Base-by-base conservation (phyloP, 2,329 filamentous ascomycete species). In the Fusarium anguioides region DNA sequence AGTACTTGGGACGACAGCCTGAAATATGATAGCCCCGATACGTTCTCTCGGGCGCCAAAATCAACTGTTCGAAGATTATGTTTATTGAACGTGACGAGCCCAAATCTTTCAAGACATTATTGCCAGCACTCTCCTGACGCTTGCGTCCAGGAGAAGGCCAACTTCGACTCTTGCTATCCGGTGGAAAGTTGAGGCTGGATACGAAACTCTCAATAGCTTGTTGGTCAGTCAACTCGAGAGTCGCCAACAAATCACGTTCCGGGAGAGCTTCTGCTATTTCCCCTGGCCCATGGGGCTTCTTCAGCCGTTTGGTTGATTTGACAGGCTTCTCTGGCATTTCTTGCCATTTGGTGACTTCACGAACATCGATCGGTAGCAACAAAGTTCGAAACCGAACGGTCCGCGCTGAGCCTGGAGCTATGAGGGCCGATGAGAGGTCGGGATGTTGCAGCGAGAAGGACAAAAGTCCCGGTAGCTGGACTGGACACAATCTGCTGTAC, bases 391-490 rank as follows among this genome's bases (percentile, higher is more conserved):
- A 74, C 3, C 68, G 68, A 1, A 73, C 72, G 8, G 64, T 71
- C 5, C 48, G 39, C 2, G 76, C 73, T 3, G 60, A 66, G 2
- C 46, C 40, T 2, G 79, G 79, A 8, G 75, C 65, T 8, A 72
- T 26, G 23, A 79, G 49, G 17, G 73, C 63, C 5, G 79, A 80
- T 0, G 70, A 68, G 18, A 79, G 45, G 36, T 76, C 73, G 5
- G 76, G 73, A 49, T 81, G 79, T 46, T 80, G 75, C 9, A 81
- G 71, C 1, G 75, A 78, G 37, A 80, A 80, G 2, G 63, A 55
- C 9, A 78, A 45, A 12, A 66, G 51, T 11, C 68, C 70, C 5
- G 70, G 50, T 7, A 68, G 29, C 18, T 63, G 55, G 4, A 47
- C n/a, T 9, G 15, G 14, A 4, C 29, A 33, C 29, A 52, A 50